Evolutionary conservation across 2,329 filamentous ascomycete species (phyloP), one percentile per base, ranked within the genome.

Genomic region (Aspergillus candidus): DNA sequence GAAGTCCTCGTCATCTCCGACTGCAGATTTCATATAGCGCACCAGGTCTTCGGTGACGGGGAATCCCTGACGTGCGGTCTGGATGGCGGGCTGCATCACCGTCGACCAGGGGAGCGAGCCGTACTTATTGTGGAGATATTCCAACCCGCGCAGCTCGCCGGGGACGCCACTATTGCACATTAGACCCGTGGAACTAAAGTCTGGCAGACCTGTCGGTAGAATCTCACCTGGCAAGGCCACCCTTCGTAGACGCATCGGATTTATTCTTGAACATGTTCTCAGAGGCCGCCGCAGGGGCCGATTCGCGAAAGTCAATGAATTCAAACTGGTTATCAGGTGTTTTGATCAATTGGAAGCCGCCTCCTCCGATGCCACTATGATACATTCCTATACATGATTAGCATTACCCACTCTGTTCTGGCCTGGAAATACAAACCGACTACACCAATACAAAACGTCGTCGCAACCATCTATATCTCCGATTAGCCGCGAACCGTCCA

Each of bases 241-340:
- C 86, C 22, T 72, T 72, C 1, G 91, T 71, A 43, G 86, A 89
- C 1, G 77, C 80, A 2, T 74, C 65, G 1, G 76, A 72, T 51
- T 93, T 84, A 43, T 81, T 80, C 46, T 79, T 75, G 64, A 84
- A 97, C 91, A 97, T 97, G 57, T 94, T 80, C 65, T 89, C 75
- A 52, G 76, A 82, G 0, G 89, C 86, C 0, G 87, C 86, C 0
- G 83, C 85, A 1, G 91, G 91, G 0, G 91, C 91, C 0, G 84
- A 81, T 65, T 97, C 91, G 37, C 91, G 77, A 60, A 94, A 97
- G 67, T 97, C 91, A 54, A 97, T 82, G 46, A 83, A 83, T 60
- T 94, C 88, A 60, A 90, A 94, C 13, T 73, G 72, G n/a, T 88
- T 88, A 46, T 87, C 73, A 12, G 79, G 70, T 30, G 80, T 75